Base-by-base conservation (phyloP, 1,284 basidiomycete species). In the Irpex rosettiformis region DNA sequence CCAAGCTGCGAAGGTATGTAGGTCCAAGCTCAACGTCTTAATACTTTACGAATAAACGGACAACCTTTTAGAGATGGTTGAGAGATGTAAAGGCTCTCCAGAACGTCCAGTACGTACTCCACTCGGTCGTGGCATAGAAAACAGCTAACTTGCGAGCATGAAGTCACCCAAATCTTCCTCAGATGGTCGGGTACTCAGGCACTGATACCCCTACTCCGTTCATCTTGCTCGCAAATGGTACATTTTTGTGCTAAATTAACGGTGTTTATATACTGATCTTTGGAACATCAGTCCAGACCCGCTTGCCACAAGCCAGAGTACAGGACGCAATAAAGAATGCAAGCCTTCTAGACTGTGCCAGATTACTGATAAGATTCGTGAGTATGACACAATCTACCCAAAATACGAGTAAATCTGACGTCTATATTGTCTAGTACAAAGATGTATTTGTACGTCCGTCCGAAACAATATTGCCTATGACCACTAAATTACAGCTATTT, bases 151-250 rank as follows among this genome's bases (percentile, higher is more conserved):
- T n/a, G n/a, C n/a, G n/a, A 52, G 45, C 45, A 18, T 18, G 8
- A 54, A 83, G 82, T 60, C 82, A 83, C 57, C 79, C 80, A 11
- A 82, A 79, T 64, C 66, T 83, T 13, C 81, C 82, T 0, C 80
- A 83, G 64, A 75, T 83, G 71, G 62, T 80, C 5, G 82, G 81
- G 0, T 80, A 79, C 62, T 83, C 82, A 0, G 69, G 75, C n/a
- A 76, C 77, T 21, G 71, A 76, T 43, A 68, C 75, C 0, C 74
- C 74, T 1, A 79, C 77, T 0, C 81, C 79, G 0, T 83, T 83
- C 62, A 78, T 83, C 52, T 63, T 83, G 4, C 67, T 83, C 27
- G 78, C 79, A 1, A 78, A 79, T 58, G 77, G 81, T 79, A 63
- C 42, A 64, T 47, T 52, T n/a, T 54, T 16, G 10, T 22, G 3